Conservation (phyloP, 495 filamentous ascomycete species). For the Aspergillus diversus region DNA sequence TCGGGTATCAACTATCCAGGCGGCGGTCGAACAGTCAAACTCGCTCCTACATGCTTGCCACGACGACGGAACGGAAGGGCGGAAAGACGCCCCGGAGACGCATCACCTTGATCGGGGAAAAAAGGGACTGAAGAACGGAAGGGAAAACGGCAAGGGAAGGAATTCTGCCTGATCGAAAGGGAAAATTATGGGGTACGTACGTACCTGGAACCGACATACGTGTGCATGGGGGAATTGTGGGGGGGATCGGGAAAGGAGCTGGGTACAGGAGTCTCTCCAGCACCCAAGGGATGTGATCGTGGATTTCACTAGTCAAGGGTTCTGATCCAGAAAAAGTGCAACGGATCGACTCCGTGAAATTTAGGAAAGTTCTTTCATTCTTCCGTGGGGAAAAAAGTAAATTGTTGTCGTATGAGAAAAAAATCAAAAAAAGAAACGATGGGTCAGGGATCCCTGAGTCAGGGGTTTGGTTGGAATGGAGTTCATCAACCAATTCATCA, state of each 20-base stretch:
- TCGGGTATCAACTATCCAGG: constrained; percentile 14
- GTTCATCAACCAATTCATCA: not conserved
- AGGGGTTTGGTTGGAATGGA: not conserved
- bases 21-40: not conserved
- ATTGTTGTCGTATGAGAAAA: not conserved
- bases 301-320: constrained; percentile 6
- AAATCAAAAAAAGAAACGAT: not conserved
- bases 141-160: not conserved
- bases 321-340: constrained; percentile 8
- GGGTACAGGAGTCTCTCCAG: not conserved
- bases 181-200: constrained; percentile 3
- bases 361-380: constrained; percentile 14
- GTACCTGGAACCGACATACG: constrained; percentile 1
- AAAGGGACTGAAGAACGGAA: not conserved
- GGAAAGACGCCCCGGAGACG: constrained; percentile 15
- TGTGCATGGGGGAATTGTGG: constrained; percentile 13
- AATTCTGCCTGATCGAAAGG: constrained; percentile 6
- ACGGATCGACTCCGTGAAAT: not conserved
- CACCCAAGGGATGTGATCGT: constrained; percentile 7
- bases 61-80: constrained; percentile 24
- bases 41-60: constrained; percentile 17
- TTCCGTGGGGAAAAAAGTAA: constrained; percentile 3
- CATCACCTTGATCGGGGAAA: constrained; percentile 13
- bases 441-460: constrained; percentile 7
- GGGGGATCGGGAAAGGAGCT: constrained; percentile 1